Evolutionary conservation across 345 rosid species (phyloP), one percentile per base, ranked within the genome.

Genomic region (Lagerstroemia speciosa): DNA sequence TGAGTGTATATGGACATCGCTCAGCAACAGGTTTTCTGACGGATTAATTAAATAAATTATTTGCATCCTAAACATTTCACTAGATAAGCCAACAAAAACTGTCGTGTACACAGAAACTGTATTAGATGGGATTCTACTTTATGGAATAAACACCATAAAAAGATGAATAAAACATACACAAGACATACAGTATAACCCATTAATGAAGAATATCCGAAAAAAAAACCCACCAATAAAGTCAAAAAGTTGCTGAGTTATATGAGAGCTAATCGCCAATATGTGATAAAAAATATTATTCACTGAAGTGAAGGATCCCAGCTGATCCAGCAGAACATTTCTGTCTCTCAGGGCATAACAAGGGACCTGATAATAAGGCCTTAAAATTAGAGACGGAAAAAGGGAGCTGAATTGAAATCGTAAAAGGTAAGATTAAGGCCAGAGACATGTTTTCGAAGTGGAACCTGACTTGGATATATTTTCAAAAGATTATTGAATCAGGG

Each of bases 201-300:
- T 9, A 9, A 36, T 36, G 38, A 36, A 36, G 38, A 36, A 5
- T 1, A 36, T 36, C n/a, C n/a, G n/a, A n/a, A n/a, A n/a, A n/a
- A n/a, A n/a, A n/a, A n/a, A 79, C 86, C 82, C 69, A 84, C 91
- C 91, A 34, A 83, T 66, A 62, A 83, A 84, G 69, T 41, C 45
- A 73, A 82, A 43, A 32, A 84, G 73, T 69, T 22, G 74, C 27
- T 64, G 74, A 61, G 82, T 74, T 69, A 82, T 38, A 66, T 67
- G 78, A 67, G 82, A 30, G 45, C 85, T 77, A 75, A 78, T 70
- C 58, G 72, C 55, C 78, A 79, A 67, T 34, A 88, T 74, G 71
- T 50, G 62, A 52, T 78, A 65, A 65, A 82, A 78, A 64, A 84
- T 72, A 50, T 41, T 74, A 55, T 77, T 85, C 61, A 78, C 17